Base-by-base conservation (phyloP, 495 filamentous ascomycete species). In the Rostrohypoxylon terebratum region DNA sequence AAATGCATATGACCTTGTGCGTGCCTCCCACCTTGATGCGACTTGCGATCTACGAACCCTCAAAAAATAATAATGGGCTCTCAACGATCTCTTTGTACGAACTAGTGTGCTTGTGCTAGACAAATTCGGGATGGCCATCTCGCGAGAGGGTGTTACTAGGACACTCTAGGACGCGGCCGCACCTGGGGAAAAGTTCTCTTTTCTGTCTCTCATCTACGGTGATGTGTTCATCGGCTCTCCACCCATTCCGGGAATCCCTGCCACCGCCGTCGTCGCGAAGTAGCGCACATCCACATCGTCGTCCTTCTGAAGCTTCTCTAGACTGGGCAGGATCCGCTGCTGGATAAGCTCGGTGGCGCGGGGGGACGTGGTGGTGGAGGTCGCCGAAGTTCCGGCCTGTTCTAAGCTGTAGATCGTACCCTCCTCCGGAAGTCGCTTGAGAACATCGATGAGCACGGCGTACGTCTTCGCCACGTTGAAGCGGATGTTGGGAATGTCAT, bases 401-500 rank as follows among this genome's bases (percentile, higher is more conserved):
- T 96, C 93, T 42, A 97, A 78, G 55, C 90, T 87, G 75, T 91
- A 88, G 74, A 99, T 86, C 21, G 96, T 98, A 64, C 93, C 93
- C 75, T 95, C 86, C 31, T 91, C 91, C 1, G 96, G 96, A 18
- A 99, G 88, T 62, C 94, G 92, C 80, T 93, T 92, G 77, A 99
- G 85, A 25, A 95, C 94, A 66, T 91, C 89, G 73, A 98, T 94
- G 45, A 99, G 83, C 45, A 95, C 89, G 16, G 89, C 87, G 77
- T 98, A 99, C 28, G 96, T 98, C 83, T 99, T 99, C 62, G 96
- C 96, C 58, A 98, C 95, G 77, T 99, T 99, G 87, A 99, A 99
- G 59, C 96, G 93, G 78, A 99, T 99, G 80, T 99, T 99, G 59
- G 96, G 96, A 77, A 99, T 99, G 28, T 94, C 93, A 77, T 99